Evolutionary conservation across 1,284 basidiomycete species (phyloP), one percentile per base, ranked within the genome.

Genomic region (Rhodotorula sp.): DNA sequence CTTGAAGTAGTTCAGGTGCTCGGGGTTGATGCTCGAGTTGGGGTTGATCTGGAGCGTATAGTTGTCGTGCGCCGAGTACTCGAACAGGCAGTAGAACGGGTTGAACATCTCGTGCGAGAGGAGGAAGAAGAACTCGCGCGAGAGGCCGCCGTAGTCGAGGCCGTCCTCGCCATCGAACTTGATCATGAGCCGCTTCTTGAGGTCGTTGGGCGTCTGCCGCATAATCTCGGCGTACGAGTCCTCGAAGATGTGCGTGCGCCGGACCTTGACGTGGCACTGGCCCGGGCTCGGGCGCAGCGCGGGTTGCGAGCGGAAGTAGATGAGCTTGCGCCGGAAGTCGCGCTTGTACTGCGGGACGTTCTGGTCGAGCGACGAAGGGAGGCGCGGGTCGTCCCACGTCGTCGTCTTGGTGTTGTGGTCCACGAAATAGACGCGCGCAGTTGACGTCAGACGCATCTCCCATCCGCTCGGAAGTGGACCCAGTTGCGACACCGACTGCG

Each of bases 271-370:
- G 83, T 99, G 96, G 81, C 95, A 98, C 82, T 98, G 97, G 58
- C 97, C 96, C 3, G 84, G 84, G 70, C 82, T 83, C 44, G 84
- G 83, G 71, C 95, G 88, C 85, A 99, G 90, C 65, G 94, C 94
- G 55, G 95, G 96, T 82, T 99, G 97, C 78, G 91, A 94, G 74
- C 97, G 88, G 89, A 99, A 99, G 86, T 99, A 99, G 79, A 99
- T 94, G 71, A 99, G 89, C 85, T 99, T 99, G 78, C 96, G 85
- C 77, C 96, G 86, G 85, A 99, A 99, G 85, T 99, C 97, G 73
- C 97, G 91, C 86, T 99, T 99, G 86, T 98, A 99, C 84, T 99
- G 95, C 54, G 97, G 97, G 29, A 97, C 96, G 82, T 92, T 97
- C 79, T 94, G 90, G 80, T 96, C 94, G 53, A 95, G 86, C 74